Percentiles rank a stretch among this genome's conserved stretches.
Evolutionary conservation across 2,329 filamentous ascomycete genomes (phyloP).

Genomic region (Dactylellina drechsleri): DNA sequence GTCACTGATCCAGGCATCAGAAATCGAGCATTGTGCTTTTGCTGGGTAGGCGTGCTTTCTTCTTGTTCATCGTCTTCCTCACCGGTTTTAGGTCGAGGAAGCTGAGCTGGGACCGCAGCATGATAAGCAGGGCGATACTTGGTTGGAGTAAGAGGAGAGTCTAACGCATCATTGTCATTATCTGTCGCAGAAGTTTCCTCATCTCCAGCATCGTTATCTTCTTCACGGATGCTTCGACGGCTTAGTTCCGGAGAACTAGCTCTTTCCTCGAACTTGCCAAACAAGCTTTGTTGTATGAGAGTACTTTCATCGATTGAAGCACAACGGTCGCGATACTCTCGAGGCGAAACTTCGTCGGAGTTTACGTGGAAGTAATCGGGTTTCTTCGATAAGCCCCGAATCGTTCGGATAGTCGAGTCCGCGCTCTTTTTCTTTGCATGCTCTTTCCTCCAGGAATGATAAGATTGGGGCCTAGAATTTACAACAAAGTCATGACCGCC

Average conservation of each 20-base stretch:
- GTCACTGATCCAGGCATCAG: slow-evolving; percentile 36
- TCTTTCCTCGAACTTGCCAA: slow-evolving; percentile 42
- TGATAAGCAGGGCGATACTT: slow-evolving; percentile 43
- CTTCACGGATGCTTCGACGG: slow-evolving; percentile 36
- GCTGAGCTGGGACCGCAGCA: slow-evolving; percentile 39
- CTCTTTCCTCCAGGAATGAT: slow-evolving; percentile 51
- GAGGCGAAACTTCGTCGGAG: slow-evolving; percentile 17
- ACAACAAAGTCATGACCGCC: background rate
- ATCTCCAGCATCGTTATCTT: slow-evolving; percentile 50
- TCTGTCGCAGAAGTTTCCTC: slow-evolving; percentile 55
- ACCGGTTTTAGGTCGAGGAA: slow-evolving; percentile 26
- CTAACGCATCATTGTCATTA: slow-evolving; percentile 49
- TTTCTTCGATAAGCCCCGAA: slow-evolving; percentile 37
- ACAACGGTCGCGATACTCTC: slow-evolving; percentile 10
- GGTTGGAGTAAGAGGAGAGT: slow-evolving; percentile 47
- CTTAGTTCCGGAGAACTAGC: slow-evolving; percentile 50
- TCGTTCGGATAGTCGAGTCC: slow-evolving; percentile 47
- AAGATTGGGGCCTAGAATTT: slow-evolving; percentile 39
- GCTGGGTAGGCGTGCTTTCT: slow-evolving; percentile 51
- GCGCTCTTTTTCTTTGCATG: slow-evolving; percentile 48
- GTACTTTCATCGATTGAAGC: slow-evolving; percentile 18
- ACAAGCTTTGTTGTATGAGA: slow-evolving; percentile 20
- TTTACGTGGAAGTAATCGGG: slow-evolving; percentile 11
- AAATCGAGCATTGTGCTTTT: slow-evolving; percentile 49
- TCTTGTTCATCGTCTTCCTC: slow-evolving; percentile 50